Evolutionary conservation across 331 rosid genomes (phyloP), one percentile per base, ranked within the genome.

Genomic region (Rhamnella rubrinervis): DNA sequence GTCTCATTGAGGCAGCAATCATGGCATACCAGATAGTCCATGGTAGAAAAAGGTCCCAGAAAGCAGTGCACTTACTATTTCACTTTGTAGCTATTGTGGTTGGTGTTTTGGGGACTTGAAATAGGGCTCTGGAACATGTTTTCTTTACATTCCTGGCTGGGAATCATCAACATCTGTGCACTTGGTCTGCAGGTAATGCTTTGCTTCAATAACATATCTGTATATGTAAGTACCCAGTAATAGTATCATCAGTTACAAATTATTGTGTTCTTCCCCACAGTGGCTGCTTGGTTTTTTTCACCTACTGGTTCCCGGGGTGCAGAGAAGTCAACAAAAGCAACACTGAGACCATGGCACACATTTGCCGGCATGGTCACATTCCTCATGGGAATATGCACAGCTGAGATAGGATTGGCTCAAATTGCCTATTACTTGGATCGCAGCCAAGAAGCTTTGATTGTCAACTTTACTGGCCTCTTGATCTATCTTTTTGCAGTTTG

Each of bases 61-160:
- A 71, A 62, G 82, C 74, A 72, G 62, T 73, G 63, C 97, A 88
- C 66, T 35, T 79, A 28, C 12, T 78, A 5, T 39, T 84, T 35
- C 97, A 88, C 73, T 61, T 84, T 15, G 44, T 70, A 16, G 95
- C 92, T 61, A 65, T 86, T 41, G 40, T 61, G 11, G 61, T 84
- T 44, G 95, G 88, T 56, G 14, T 81, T 71, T 11, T 85, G 64
- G 96, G 97, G 58, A 65, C 76, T 59, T 8, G 83, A 85, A 0
- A 7, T 4, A 0, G 38, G 25, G 53, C 15, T 5, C 5, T 15
- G 72, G 3, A 3, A 85, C 59, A 72, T 88, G 72, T 68, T 14
- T 35, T 74, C 89, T 17, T 66, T 88, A 13, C 95, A 90, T 63
- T 88, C 97, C 65, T 90, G 95, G 95, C 55, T 86, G 5, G 92